Conservation (phyloP, 495 filamentous ascomycete species). For the Clohesyomyces aquaticus region DNA sequence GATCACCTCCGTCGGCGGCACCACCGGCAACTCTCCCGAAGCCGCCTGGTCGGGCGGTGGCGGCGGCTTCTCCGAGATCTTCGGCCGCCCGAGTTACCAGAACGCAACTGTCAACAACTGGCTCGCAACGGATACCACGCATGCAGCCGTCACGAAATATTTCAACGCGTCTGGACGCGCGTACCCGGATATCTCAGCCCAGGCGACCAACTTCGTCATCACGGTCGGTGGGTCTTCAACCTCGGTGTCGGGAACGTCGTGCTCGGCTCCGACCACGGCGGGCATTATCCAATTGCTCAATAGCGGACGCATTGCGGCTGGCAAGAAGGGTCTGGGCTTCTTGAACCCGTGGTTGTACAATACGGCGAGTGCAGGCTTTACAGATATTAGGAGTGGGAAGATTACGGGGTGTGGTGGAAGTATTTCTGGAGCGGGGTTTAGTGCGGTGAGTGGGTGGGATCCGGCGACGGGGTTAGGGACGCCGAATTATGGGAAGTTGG, state of each 20-base stretch:
- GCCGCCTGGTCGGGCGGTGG: constrained; percentile 5
- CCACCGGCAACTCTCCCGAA: constrained; percentile 15
- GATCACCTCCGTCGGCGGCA: constrained; percentile 28
- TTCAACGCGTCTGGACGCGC: constrained; percentile 28
- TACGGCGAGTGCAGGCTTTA: constrained; percentile 10
- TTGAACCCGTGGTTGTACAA: constrained; percentile 28
- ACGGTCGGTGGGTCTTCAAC: neutral
- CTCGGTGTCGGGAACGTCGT: constrained; percentile 14
- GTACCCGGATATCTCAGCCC: constrained; percentile 28
- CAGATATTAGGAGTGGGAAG: constrained; percentile 22
- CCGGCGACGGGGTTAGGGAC: constrained; percentile 24
- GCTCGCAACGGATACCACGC: constrained; percentile 17
- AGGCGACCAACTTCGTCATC: constrained; percentile 20
- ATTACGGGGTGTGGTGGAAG: constrained; percentile 10
- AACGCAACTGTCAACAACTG: constrained; percentile 17
- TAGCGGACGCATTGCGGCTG: constrained; percentile 20
- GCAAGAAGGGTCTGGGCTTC: constrained; percentile 26
- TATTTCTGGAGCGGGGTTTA: constrained; percentile 25
- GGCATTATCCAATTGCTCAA: constrained; percentile 24
- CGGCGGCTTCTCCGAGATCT: constrained; percentile 33
- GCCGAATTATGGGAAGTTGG: constrained; percentile 13
- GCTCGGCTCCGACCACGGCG: constrained; percentile 20
- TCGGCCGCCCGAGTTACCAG: constrained; percentile 25
- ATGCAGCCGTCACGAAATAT: constrained; percentile 10
- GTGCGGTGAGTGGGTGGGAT: constrained; percentile 24